phyloP scores from a whole-genome alignment of 164 flowering plant species.

The Piper betle region DNA sequence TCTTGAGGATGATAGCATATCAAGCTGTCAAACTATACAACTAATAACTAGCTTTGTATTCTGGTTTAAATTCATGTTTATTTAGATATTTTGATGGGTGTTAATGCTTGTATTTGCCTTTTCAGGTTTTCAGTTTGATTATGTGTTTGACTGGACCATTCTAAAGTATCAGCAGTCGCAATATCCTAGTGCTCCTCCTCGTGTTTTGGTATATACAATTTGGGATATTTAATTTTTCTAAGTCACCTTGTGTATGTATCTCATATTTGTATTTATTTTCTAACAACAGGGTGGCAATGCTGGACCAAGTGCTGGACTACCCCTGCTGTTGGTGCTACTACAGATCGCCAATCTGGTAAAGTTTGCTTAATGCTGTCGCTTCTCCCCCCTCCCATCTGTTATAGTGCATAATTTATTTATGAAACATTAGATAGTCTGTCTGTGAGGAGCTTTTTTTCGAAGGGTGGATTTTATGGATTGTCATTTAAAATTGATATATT shows the following conservation, averaged over 20 bases:
- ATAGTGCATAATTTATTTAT: not conserved
- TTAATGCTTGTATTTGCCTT: not conserved
- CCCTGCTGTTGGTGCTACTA: slow-evolving; percentile 31
- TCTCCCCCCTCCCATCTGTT: too few relatives aligned
- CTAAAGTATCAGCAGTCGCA: slow-evolving; percentile 86
- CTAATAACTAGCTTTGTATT: too few relatives aligned
- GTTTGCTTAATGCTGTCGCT: not conserved
- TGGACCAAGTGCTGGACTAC: slow-evolving; percentile 62
- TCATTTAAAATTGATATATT: slow-evolving; percentile 11
- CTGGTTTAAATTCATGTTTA: too few relatives aligned
- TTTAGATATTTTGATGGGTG: too few relatives aligned
- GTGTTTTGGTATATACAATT: slow-evolving; percentile 36
- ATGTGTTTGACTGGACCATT: slow-evolving; percentile 89
- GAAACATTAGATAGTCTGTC: not conserved
- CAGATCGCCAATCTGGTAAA: slow-evolving; percentile 43
- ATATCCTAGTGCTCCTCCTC: slow-evolving; percentile 55
- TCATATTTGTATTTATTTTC: not conserved
- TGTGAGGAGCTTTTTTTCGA: not conserved
- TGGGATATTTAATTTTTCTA: not conserved
- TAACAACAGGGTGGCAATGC: slow-evolving; percentile 38
- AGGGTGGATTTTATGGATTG: not conserved
- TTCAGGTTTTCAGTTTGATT: slow-evolving; percentile 84
- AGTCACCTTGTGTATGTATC: slow-evolving; percentile 1
- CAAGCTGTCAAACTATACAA: too few relatives aligned
- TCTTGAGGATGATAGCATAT: too few relatives aligned